phyloP scores from a whole-genome alignment of 257 asterid species.

The Gardenia jasminoides region DNA sequence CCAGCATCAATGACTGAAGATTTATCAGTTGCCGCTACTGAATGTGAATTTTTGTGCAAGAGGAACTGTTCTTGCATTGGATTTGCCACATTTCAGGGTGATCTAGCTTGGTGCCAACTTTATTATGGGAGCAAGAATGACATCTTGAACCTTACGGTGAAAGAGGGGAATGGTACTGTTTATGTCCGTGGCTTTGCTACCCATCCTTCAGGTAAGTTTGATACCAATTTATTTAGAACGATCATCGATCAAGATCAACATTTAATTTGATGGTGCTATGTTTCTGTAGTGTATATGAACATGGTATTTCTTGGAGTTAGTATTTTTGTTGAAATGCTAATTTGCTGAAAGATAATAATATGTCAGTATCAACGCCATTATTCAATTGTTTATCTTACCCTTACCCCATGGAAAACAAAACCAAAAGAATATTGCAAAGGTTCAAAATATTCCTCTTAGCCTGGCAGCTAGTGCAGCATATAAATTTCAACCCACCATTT shows the following conservation, averaged over 20 bases:
- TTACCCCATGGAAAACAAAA: too few species aligned
- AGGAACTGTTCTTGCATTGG: conserved; percentile 9
- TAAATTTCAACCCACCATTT: background rate
- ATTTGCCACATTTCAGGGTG: background rate
- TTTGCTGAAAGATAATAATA: too few species aligned
- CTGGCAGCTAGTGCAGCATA: background rate
- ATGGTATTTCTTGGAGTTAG: background rate
- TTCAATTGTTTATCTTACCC: too few species aligned
- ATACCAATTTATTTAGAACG: background rate
- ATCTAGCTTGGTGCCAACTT: background rate
- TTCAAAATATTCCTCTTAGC: too few species aligned
- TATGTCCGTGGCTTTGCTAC: background rate
- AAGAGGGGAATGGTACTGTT: background rate
- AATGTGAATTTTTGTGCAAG: conserved; percentile 4
- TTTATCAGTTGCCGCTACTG: background rate
- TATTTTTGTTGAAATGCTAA: too few species aligned
- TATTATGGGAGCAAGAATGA: background rate
- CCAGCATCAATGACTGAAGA: background rate
- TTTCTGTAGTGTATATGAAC: background rate
- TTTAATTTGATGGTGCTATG: background rate
- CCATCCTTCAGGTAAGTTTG: background rate
- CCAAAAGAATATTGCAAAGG: too few species aligned
- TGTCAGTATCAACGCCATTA: too few species aligned
- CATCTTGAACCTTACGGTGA: background rate
- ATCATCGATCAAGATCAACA: background rate